Evolutionary conservation across 1,139 yeast genomes (phyloP).

Genomic region (Geotrichum carabidarum): DNA sequence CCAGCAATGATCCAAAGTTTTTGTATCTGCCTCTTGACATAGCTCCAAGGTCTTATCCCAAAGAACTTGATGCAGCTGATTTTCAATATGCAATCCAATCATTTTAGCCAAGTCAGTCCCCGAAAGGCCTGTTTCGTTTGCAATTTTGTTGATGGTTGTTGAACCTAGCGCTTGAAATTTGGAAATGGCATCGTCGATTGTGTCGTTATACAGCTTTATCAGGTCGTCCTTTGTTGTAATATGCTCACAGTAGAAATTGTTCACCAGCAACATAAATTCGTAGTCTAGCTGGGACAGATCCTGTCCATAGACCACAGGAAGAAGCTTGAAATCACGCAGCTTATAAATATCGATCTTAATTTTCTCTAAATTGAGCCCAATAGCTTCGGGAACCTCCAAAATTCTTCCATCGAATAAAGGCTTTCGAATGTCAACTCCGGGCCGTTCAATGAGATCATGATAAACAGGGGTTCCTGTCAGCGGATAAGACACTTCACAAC

Average conservation of each 20-base stretch:
- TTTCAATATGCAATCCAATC: constrained; percentile 67
- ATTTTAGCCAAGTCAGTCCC: constrained; percentile 48
- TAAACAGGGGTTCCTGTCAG: constrained; percentile 39
- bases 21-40: constrained; percentile 37
- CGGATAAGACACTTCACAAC: constrained; percentile 46
- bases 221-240: constrained; percentile 37
- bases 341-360: constrained; percentile 13
- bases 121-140: constrained; percentile 39
- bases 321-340: constrained; percentile 18
- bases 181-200: constrained; percentile 41
- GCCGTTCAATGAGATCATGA: constrained; percentile 1
- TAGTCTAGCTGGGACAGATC: constrained; percentile 30
- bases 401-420: not conserved
- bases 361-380: constrained; percentile 25
- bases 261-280: constrained; percentile 37
- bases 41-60: constrained; percentile 32
- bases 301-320: constrained; percentile 31
- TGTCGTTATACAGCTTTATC: constrained; percentile 34
- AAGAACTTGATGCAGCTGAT: constrained; percentile 51
- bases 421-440: not conserved
- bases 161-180: constrained; percentile 40
- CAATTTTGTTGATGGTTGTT: constrained; percentile 31
- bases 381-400: constrained; percentile 17
- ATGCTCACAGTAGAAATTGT: constrained; percentile 35
- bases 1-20: constrained; percentile 38